A percentile compares a stretch with the other conserved stretches of the same genome.
Conservation (phyloP, 148 eudicot species). For the Hydrangea macrophylla region DNA sequence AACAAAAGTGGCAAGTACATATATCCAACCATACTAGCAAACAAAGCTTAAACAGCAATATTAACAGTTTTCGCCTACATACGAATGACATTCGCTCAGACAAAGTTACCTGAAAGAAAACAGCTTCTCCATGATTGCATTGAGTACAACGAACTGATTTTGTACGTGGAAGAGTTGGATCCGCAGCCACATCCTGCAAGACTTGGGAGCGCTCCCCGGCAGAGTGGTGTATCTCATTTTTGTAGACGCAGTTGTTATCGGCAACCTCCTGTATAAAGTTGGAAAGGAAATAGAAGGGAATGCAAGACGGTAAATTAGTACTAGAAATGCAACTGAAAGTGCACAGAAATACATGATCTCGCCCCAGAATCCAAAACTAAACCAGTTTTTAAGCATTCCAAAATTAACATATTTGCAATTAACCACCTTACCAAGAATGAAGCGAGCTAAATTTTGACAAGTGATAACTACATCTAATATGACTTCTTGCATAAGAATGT, state of each 20-base stretch:
- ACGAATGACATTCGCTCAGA: not conserved
- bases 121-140: slow-evolving; percentile 96
- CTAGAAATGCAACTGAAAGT: no score
- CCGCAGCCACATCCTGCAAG: slow-evolving; percentile 96
- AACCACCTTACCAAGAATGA: no score
- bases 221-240: slow-evolving; percentile 89
- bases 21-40: not conserved
- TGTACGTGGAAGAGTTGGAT: slow-evolving; percentile 96
- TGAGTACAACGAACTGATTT: slow-evolving; percentile 80
- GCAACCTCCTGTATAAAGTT: slow-evolving; percentile 64
- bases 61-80: not conserved
- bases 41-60: not conserved
- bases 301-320: not conserved
- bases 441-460: no score
- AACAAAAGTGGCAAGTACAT: not conserved
- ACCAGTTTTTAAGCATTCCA: no score
- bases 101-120: slow-evolving; percentile 82
- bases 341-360: no score
- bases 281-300: not conserved
- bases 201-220: slow-evolving; percentile 91
- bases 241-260: slow-evolving; percentile 90
- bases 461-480: no score
- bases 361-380: no score
- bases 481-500: no score
- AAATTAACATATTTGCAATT: no score